Evolutionary conservation across 2,329 filamentous ascomycete species (phyloP).

Genomic region (Trichophaea hybrida): DNA sequence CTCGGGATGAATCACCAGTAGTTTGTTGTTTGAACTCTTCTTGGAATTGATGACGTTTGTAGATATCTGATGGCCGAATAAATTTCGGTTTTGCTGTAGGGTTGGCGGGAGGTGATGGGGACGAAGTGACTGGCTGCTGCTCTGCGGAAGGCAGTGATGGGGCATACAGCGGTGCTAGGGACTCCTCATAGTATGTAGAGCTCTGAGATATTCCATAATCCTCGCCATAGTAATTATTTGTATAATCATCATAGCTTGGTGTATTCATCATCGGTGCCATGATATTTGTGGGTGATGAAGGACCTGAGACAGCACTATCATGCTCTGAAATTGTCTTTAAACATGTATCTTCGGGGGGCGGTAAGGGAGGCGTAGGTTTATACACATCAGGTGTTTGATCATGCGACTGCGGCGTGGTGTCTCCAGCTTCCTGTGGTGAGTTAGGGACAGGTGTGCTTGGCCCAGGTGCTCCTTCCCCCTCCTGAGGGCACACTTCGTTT

Average conservation of each 20-base stretch:
- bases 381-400: neutral
- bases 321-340: neutral
- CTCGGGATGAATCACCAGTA: no score
- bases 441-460: no score
- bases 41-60: constrained; percentile 5
- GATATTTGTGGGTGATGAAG: neutral
- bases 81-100: constrained; percentile 3
- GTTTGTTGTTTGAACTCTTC: no score
- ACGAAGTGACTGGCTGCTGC: neutral
- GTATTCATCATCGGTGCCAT: neutral
- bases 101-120: neutral
- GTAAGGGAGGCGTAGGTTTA: neutral
- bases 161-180: neutral
- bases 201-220: neutral
- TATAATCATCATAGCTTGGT: constrained; percentile 1
- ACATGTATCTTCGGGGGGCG: neutral
- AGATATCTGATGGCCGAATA: constrained; percentile 19
- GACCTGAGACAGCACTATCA: neutral
- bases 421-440: neutral
- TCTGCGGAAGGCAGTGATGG: neutral
- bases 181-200: neutral
- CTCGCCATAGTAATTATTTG: neutral
- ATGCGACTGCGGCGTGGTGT: neutral
- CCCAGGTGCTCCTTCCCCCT: no score
- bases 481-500: no score